A percentile compares a stretch with the other conserved stretches of the same genome.
These are phyloP conservation scores for Leccinellum luteum DNA, from an alignment of 768 basidiomycete genomes.

Conservation along the genomic window DNA sequence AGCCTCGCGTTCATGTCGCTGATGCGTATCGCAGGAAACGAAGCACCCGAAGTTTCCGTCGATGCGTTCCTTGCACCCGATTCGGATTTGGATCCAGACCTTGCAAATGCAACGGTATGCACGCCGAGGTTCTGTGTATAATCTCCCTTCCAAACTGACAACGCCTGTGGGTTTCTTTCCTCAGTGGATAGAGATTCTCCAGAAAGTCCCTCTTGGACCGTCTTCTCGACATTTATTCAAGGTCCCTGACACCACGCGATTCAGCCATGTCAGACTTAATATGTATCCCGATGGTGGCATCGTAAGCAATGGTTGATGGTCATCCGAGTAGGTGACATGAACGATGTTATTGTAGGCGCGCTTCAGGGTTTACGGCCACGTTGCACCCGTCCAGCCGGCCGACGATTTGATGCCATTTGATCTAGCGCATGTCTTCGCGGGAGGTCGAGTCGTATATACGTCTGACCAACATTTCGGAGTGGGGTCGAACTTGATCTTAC, in stretches of 20 bases:
- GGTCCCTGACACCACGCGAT: constrained; percentile 47
- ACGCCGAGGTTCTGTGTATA: neutral
- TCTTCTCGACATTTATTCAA: constrained; percentile 87
- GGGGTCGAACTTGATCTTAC: constrained; percentile 86
- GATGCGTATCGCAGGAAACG: constrained; percentile 55
- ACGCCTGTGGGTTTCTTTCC: neutral
- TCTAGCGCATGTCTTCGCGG: constrained; percentile 87
- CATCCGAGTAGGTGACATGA: neutral
- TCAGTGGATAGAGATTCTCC: constrained; percentile 82
- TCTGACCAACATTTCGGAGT: constrained; percentile 97
- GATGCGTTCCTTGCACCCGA: constrained; percentile 50
- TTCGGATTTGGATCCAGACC: constrained; percentile 40
- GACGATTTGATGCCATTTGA: constrained; percentile 59
- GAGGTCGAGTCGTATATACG: constrained; percentile 77
- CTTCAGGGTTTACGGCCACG: constrained; percentile 87
- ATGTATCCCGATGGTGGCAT: constrained; percentile 99
- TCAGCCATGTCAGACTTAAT: constrained; percentile 85
- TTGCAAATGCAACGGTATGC: constrained; percentile 55
- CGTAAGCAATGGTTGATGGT: constrained; percentile 38
- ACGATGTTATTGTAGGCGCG: constrained; percentile 57
- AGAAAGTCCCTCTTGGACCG: constrained; percentile 75
- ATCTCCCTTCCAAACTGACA: neutral
- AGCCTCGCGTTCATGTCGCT: neutral
- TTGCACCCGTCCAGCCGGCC: constrained; percentile 60
- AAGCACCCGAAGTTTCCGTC: constrained; percentile 81